Base-by-base conservation (phyloP, 2,329 filamentous ascomycete genomes). In the Ophiostoma australiae region DNA sequence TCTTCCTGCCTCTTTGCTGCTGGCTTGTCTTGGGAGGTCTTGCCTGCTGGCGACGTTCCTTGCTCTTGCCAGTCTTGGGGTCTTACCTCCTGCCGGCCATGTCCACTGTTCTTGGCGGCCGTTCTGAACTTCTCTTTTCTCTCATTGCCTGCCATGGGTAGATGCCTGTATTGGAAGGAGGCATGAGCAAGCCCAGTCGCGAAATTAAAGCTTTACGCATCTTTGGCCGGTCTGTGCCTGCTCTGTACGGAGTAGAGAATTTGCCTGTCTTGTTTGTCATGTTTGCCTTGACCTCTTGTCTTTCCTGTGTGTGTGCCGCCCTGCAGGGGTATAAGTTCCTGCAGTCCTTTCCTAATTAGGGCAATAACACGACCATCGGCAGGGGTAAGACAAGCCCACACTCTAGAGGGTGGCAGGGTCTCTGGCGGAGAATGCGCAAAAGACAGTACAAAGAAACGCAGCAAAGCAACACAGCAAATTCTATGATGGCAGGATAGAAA, bases 321-420 rank as follows among this genome's bases (percentile, higher is more conserved):
- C 52, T 58, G 58, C 58, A 63, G 31, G 58, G 58, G 58, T 58
- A 58, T 58, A 27, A 31, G 52, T 58, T 58, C 52, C 52, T 27
- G n/a, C 58, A 33, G 58, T 35, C 58, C 58, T 63, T 33, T 33
- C 58, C 58, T 35, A 35, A 63, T 63, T 4, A 65, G 61, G 61
- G 61, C 61, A 65, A 65, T 37, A n/a, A 35, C 31, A 65, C 61
- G 61, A 23, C 23, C 52, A 58, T 65, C 61, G 61, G 20, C 61
- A 65, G 61, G 61, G 61, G 61, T 10, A 65, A 58, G 44, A 48
- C 44, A 48, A 20, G 17, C 7, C 44, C 44, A 17, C 44, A n/a
- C 44, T 48, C 44, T 48, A 20, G 44, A 48, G 44, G 17, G 44
- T 48, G 44, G 44, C 44, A 48, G 23, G 52, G 52, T 58, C 52